Conservation (phyloP, 2,329 filamentous ascomycete species). For the Anisogramma anomala region DNA sequence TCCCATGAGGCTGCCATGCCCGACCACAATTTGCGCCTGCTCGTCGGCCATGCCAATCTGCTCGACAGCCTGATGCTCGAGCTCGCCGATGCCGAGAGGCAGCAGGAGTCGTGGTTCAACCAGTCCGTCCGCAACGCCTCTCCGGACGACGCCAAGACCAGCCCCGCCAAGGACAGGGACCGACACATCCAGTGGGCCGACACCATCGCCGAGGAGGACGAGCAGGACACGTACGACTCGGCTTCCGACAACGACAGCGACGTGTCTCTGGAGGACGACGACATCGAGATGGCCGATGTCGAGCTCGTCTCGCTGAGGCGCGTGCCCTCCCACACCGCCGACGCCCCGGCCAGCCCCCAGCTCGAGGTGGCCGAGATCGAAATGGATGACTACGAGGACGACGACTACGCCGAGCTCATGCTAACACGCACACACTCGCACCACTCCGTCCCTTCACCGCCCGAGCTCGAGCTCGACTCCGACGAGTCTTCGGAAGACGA, state of each 20-base stretch:
- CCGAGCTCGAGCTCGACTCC: slow-evolving; percentile 58
- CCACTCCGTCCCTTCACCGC: slow-evolving; percentile 43
- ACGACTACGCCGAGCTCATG: slow-evolving; percentile 52
- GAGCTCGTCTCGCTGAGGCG: slow-evolving; percentile 36
- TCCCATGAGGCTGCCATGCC: slow-evolving; percentile 77
- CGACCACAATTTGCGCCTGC: slow-evolving; percentile 87
- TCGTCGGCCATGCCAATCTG: slow-evolving; percentile 96
- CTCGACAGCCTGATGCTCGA: slow-evolving; percentile 86
- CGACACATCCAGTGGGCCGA: slow-evolving; percentile 84
- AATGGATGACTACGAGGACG: slow-evolving; percentile 35
- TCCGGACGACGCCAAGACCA: slow-evolving; percentile 22
- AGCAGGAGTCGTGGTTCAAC: slow-evolving; percentile 98
- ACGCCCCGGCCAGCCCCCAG: slow-evolving; percentile 25
- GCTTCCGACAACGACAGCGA: slow-evolving; percentile 35
- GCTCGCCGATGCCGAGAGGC: slow-evolving; percentile 83
- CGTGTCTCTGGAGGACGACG: slow-evolving; percentile 32
- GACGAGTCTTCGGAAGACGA: slow-evolving; percentile 61
- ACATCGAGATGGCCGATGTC: slow-evolving; percentile 48
- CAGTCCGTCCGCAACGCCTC: slow-evolving; percentile 72
- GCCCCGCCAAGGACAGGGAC: slow-evolving; percentile 33
- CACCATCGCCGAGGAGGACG: slow-evolving; percentile 58
- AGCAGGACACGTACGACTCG: slow-evolving; percentile 52
- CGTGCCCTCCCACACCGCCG: slow-evolving; percentile 28
- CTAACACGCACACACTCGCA: slow-evolving; percentile 60
- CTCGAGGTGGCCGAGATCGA: slow-evolving; percentile 27